These are phyloP conservation scores for Allium fistulosum DNA, from an alignment of 106 monocot genomes.

Conservation along the genomic window DNA sequence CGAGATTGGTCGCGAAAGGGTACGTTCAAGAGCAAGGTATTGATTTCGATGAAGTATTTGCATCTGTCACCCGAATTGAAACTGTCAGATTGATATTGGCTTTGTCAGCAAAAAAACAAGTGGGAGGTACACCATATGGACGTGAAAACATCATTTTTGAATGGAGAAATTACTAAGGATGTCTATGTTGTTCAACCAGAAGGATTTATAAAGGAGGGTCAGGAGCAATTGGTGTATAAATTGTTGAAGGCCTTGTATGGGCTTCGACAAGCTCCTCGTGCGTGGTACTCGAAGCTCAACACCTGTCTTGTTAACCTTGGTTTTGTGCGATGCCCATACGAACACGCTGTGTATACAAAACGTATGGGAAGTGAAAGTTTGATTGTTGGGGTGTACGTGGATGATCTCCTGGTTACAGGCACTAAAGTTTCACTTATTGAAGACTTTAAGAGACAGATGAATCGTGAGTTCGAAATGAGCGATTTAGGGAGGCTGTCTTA, in stretches of 20 bases:
- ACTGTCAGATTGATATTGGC: neutral
- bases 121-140: neutral
- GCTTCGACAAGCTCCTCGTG: neutral
- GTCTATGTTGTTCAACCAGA: constrained; percentile 1
- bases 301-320: neutral
- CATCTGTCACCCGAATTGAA: neutral
- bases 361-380: no score
- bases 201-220: neutral
- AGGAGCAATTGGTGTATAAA: neutral
- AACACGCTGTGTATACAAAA: neutral
- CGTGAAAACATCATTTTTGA: neutral
- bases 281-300: neutral
- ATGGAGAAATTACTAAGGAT: neutral
- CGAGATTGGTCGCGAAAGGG: constrained; percentile 1
- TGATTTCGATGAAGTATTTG: neutral
- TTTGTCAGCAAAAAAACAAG: neutral
- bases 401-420: neutral
- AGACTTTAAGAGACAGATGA: neutral
- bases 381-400: neutral
- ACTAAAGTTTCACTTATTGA: neutral
- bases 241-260: constrained; percentile 3
- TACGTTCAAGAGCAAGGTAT: neutral
- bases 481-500: neutral
- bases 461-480: neutral
- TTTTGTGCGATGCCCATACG: neutral